phyloP scores from a whole-genome alignment of 225 moss, liverwort and hornwort genomes.

The Physcomitrellopsis africana region DNA sequence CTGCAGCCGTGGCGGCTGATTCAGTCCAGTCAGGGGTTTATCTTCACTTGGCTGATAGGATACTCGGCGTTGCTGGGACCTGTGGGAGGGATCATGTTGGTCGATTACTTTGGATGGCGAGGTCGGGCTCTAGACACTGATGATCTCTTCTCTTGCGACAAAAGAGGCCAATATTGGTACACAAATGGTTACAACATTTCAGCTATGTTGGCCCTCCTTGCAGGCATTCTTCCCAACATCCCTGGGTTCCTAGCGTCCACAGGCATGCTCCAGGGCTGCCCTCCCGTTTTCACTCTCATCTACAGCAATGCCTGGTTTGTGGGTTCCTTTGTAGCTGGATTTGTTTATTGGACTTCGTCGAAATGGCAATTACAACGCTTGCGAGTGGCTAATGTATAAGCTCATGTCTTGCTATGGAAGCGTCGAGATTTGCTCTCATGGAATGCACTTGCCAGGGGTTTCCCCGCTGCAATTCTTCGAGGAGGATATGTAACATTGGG shows the following conservation, averaged over 20 bases:
- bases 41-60: slow-evolving; percentile 91
- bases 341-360: slow-evolving; percentile 60
- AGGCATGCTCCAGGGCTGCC: slow-evolving; percentile 41
- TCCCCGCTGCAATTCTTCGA: too few species aligned
- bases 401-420: not conserved
- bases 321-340: slow-evolving; percentile 66
- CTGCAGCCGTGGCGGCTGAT: slow-evolving; percentile 90
- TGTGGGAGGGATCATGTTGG: slow-evolving; percentile 81
- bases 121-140: slow-evolving; percentile 54
- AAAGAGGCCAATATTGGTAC: slow-evolving; percentile 73
- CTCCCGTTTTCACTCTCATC: slow-evolving; percentile 45
- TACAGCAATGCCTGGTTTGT: slow-evolving; percentile 92
- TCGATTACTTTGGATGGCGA: slow-evolving; percentile 75
- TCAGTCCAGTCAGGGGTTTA: slow-evolving; percentile 81
- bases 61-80: slow-evolving; percentile 91
- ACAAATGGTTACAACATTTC: slow-evolving; percentile 72
- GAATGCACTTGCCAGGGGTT: too few species aligned
- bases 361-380: slow-evolving; percentile 26
- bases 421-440: not conserved
- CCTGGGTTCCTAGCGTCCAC: slow-evolving; percentile 73
- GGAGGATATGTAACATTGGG: too few species aligned
- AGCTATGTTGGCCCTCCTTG: slow-evolving; percentile 67
- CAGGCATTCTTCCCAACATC: slow-evolving; percentile 72
- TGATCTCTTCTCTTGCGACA: slow-evolving; percentile 63
- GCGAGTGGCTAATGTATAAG: slow-evolving; percentile 26